Evolutionary conservation across 805 yeast species (phyloP).

Genomic region (Candida stauntonica): DNA sequence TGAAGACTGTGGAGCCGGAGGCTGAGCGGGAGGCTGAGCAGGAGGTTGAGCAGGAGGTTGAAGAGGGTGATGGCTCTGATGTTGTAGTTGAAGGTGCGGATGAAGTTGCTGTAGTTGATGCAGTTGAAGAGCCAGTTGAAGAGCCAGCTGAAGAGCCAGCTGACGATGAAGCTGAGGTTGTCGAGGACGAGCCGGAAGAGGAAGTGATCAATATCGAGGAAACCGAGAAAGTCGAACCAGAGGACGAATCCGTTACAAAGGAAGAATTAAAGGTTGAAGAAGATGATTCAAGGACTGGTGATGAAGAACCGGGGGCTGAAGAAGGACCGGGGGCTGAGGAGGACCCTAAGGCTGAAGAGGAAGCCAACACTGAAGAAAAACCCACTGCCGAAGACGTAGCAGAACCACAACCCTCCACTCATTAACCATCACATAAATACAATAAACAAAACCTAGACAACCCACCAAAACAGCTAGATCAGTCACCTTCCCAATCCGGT

Average conservation of each 20-base stretch:
- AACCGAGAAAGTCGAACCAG: too few species aligned
- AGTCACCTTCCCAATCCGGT: too few species aligned
- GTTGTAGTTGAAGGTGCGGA: background rate
- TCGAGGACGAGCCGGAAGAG: background rate
- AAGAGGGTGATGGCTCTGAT: background rate
- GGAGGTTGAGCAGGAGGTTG: conserved; percentile 1
- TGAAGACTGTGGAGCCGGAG: conserved; percentile 3
- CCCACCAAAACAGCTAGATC: background rate
- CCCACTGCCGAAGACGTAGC: background rate
- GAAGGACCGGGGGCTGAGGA: background rate
- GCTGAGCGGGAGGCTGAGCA: background rate
- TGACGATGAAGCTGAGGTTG: background rate
- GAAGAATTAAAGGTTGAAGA: too few species aligned
- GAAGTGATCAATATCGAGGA: too few species aligned
- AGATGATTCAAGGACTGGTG: too few species aligned
- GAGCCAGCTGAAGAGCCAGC: background rate
- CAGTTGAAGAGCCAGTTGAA: background rate
- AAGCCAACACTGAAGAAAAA: background rate
- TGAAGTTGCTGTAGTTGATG: background rate
- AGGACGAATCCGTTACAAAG: too few species aligned
- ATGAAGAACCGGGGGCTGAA: conserved; percentile 1
- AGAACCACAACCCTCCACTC: background rate
- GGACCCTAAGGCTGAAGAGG: background rate
- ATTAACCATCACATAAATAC: background rate
- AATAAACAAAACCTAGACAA: background rate